Conservation (phyloP, 192 early-diverging fungal genomes). For the Rhizophagus prolifer region DNA sequence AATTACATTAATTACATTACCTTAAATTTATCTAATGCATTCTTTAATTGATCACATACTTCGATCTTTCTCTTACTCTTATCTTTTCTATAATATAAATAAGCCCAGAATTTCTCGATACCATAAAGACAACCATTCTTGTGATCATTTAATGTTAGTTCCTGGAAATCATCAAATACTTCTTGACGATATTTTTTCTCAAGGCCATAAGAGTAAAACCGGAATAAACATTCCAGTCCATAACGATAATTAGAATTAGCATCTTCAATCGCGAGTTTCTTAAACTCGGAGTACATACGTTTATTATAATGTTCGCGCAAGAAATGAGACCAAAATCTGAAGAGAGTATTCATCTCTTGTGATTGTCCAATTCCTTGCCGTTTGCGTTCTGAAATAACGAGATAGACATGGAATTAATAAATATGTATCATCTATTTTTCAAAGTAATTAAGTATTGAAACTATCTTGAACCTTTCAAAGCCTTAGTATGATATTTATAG, state of each 20-base stretch:
- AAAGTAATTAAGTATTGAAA: neutral
- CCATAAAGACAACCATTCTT: conserved; percentile 80
- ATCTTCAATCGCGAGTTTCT: conserved; percentile 85
- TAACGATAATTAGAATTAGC: conserved; percentile 84
- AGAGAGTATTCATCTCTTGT: conserved; percentile 97
- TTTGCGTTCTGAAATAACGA: conserved; percentile 70
- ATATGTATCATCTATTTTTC: neutral
- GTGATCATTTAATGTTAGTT: conserved; percentile 74
- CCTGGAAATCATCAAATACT: conserved; percentile 87
- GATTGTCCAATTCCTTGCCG: conserved; percentile 83
- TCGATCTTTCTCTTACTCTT: conserved; percentile 63
- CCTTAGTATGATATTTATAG: conserved; percentile 90
- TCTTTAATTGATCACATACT: conserved; percentile 55
- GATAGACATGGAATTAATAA: neutral
- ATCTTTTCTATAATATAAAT: conserved; percentile 86
- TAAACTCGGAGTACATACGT: conserved; percentile 93
- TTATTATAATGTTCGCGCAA: conserved; percentile 94
- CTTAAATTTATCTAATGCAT: conserved; percentile 64
- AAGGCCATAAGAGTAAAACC: conserved; percentile 95
- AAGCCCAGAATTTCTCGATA: conserved; percentile 96
- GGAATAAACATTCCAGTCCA: conserved; percentile 96
- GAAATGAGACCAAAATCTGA: conserved; percentile 98
- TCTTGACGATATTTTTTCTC: conserved; percentile 87
- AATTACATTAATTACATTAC: too few relatives aligned
- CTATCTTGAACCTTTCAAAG: conserved; percentile 52